Percentiles rank a stretch among this genome's conserved stretches.
phyloP scores from a whole-genome alignment of 805 yeast genomes.

The Wickerhamomyces bovis region DNA sequence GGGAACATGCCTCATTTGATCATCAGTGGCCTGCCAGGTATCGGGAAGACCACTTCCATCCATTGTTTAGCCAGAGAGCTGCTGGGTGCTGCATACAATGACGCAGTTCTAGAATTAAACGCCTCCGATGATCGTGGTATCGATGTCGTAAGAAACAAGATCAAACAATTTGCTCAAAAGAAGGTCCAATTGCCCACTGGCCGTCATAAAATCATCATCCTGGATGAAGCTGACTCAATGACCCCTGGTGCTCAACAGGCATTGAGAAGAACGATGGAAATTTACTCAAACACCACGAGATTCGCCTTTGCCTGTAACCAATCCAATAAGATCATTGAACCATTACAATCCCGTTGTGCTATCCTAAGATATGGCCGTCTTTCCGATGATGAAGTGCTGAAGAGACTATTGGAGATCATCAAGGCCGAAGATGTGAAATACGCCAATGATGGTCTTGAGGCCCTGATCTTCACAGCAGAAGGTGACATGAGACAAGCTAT shows the following conservation, averaged over 20 bases:
- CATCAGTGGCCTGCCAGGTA: conserved; percentile 94
- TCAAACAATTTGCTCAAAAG: conserved; percentile 94
- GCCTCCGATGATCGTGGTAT: conserved; percentile 98
- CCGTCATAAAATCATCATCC: conserved; percentile 83
- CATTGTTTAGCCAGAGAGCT: conserved; percentile 84
- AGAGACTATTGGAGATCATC: conserved; percentile 65
- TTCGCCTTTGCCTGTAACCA: conserved; percentile 99
- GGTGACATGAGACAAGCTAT: conserved; percentile 99
- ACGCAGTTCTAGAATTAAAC: conserved; percentile 87
- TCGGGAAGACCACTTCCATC: conserved; percentile 93
- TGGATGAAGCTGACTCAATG: conserved; percentile 97
- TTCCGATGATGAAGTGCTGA: conserved; percentile 78
- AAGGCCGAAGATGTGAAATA: conserved; percentile 66
- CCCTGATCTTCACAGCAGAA: conserved; percentile 90
- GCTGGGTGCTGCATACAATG: conserved; percentile 63
- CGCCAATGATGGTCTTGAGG: conserved; percentile 87
- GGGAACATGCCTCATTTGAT: conserved; percentile 98
- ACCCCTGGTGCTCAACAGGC: conserved; percentile 97
- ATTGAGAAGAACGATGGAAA: conserved; percentile 88
- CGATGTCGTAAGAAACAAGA: conserved; percentile 89
- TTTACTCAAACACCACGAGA: conserved; percentile 90
- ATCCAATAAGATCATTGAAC: conserved; percentile 91
- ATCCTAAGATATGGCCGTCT: conserved; percentile 79
- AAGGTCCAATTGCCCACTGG: conserved; percentile 84
- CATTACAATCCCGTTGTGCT: conserved; percentile 94